phyloP scores from a whole-genome alignment of 2,329 filamentous ascomycete species.

The Trichoderma koningii region DNA sequence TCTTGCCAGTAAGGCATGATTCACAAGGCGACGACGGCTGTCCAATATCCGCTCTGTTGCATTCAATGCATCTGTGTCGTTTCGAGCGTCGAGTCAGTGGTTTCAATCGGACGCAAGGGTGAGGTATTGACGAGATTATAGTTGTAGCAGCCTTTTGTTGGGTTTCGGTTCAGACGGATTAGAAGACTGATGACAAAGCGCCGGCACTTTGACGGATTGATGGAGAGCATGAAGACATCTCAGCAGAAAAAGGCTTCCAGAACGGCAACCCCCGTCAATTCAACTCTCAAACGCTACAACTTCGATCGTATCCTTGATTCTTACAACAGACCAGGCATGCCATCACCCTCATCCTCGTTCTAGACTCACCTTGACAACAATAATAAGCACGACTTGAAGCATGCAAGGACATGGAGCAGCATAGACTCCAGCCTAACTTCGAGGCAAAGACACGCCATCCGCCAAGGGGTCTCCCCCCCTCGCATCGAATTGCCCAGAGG shows the following conservation, averaged over 20 bases:
- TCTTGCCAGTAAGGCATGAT: background rate
- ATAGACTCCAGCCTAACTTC: slow-evolving; percentile 3
- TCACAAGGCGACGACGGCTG: background rate
- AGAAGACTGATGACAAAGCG: background rate
- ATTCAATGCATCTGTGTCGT: too few relatives aligned
- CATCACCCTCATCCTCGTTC: too few relatives aligned
- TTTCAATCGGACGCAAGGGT: too few relatives aligned
- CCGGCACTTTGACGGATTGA: background rate
- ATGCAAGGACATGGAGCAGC: slow-evolving; percentile 1
- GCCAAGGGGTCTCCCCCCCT: background rate
- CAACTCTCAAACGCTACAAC: slow-evolving; percentile 10
- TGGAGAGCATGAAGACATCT: background rate
- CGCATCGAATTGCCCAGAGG: background rate
- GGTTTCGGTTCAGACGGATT: too few relatives aligned
- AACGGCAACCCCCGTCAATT: slow-evolving; percentile 7
- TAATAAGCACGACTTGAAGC: background rate
- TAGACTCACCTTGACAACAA: too few relatives aligned
- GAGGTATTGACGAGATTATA: too few relatives aligned
- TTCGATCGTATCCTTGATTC: background rate
- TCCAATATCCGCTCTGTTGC: background rate
- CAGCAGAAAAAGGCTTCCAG: background rate
- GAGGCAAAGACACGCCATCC: slow-evolving; percentile 14
- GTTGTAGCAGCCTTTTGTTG: too few relatives aligned
- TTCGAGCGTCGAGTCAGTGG: too few relatives aligned
- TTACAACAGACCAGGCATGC: too few relatives aligned